Percentiles rank a stretch among this genome's conserved stretches.
Conservation (phyloP, 1,284 basidiomycete genomes). For the Ganoderma lingzhi region DNA sequence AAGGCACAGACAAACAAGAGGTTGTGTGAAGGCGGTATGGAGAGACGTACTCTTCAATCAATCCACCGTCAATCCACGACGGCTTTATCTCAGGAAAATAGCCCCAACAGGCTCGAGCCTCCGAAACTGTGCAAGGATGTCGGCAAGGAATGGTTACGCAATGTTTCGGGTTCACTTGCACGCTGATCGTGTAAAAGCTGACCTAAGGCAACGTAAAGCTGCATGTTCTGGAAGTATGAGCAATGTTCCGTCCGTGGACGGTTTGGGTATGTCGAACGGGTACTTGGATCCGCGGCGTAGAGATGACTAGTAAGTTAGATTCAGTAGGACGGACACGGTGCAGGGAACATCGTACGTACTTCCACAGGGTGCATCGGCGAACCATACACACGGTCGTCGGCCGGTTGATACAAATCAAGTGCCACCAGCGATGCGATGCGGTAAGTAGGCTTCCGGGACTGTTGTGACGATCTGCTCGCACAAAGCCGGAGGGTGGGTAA, state of each 20-base stretch:
- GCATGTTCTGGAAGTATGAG: neutral
- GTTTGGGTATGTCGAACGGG: neutral
- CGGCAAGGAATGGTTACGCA: neutral
- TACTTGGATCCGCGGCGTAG: neutral
- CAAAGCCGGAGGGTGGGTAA: neutral
- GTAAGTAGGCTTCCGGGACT: neutral
- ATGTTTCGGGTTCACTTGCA: neutral
- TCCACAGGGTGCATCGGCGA: neutral
- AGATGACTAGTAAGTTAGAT: neutral
- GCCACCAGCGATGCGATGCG: neutral
- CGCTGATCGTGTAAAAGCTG: neutral
- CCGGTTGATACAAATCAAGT: neutral
- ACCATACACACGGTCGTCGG: neutral
- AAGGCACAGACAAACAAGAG: no score
- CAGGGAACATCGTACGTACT: neutral
- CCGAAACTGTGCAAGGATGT: neutral
- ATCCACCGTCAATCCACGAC: neutral
- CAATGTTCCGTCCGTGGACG: neutral
- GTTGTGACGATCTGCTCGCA: neutral
- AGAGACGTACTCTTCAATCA: neutral
- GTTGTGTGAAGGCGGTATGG: neutral
- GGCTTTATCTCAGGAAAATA: neutral
- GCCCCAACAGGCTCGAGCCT: neutral
- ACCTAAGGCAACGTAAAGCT: constrained; percentile 1
- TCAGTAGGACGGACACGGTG: neutral